These are phyloP conservation scores for Gilbertella persicaria DNA, from an alignment of 371 early-diverging fungal genomes.

Conservation along the genomic window DNA sequence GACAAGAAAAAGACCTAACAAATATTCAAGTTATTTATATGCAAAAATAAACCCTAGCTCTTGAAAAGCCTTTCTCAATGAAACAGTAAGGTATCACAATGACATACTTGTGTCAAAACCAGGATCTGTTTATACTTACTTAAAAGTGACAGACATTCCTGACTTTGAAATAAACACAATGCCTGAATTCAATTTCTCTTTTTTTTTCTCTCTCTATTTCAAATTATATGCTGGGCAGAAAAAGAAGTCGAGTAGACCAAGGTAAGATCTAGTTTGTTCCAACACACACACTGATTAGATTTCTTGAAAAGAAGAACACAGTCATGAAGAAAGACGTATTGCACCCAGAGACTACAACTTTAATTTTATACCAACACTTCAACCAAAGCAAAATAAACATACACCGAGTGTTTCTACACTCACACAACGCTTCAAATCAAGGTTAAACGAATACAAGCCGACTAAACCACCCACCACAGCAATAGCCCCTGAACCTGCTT, in stretches of 20 bases:
- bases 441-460: conserved; percentile 1
- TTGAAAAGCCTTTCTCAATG: too few relatives aligned
- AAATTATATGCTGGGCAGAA: background rate
- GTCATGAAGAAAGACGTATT: background rate
- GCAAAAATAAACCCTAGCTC: too few relatives aligned
- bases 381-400: conserved; percentile 11
- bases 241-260: background rate
- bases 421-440: conserved; percentile 13
- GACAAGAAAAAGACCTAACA: too few relatives aligned
- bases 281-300: background rate
- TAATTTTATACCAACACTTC: conserved; percentile 24
- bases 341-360: conserved; percentile 17
- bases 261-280: background rate
- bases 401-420: conserved; percentile 7
- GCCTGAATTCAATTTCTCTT: background rate
- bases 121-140: too few relatives aligned
- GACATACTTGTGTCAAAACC: too few relatives aligned
- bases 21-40: too few relatives aligned
- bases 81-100: too few relatives aligned
- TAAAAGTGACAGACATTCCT: too few relatives aligned
- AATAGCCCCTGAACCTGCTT: conserved; percentile 6
- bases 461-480: background rate
- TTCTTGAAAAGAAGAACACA: background rate
- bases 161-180: too few relatives aligned
- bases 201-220: background rate